Evolutionary conservation across 2,329 filamentous ascomycete species (phyloP).

Genomic region (Ceratocystis harringtonii): DNA sequence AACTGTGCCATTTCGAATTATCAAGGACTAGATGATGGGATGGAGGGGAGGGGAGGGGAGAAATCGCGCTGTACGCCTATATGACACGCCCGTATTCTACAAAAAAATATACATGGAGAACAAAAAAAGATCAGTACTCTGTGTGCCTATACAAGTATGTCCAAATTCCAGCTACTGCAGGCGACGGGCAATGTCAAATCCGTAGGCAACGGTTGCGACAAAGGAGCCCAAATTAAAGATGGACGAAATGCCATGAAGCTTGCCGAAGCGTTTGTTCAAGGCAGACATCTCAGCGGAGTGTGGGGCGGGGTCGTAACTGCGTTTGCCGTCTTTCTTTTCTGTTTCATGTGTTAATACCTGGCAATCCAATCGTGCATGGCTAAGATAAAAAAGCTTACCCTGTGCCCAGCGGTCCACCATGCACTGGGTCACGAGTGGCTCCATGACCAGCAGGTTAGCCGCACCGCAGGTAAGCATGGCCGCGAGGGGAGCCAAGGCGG

Average conservation of each 20-base stretch:
- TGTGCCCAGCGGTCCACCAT: conserved; percentile 68
- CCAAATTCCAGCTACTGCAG: conserved; percentile 30
- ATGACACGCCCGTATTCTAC: no score
- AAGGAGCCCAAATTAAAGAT: conserved; percentile 62
- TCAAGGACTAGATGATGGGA: no score
- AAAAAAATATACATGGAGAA: no score
- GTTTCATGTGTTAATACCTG: conserved; percentile 7
- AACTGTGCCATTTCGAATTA: no score
- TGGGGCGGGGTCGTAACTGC: conserved; percentile 61
- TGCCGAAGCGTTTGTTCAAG: conserved; percentile 64
- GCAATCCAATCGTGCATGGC: background rate
- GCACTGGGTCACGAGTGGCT: conserved; percentile 58
- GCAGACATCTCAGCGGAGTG: conserved; percentile 73
- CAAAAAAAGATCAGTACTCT: no score
- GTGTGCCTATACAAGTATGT: no score
- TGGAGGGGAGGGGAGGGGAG: no score
- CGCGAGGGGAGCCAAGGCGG: conserved; percentile 52
- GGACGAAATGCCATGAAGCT: conserved; percentile 67
- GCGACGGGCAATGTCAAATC: conserved; percentile 53
- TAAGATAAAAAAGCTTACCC: conserved; percentile 36
- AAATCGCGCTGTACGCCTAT: no score
- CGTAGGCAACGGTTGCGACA: conserved; percentile 59
- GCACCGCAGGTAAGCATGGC: conserved; percentile 57
- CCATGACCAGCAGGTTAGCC: conserved; percentile 53
- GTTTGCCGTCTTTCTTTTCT: conserved; percentile 83